phyloP scores from a whole-genome alignment of 768 basidiomycete species.

The Amanita muscaria region DNA sequence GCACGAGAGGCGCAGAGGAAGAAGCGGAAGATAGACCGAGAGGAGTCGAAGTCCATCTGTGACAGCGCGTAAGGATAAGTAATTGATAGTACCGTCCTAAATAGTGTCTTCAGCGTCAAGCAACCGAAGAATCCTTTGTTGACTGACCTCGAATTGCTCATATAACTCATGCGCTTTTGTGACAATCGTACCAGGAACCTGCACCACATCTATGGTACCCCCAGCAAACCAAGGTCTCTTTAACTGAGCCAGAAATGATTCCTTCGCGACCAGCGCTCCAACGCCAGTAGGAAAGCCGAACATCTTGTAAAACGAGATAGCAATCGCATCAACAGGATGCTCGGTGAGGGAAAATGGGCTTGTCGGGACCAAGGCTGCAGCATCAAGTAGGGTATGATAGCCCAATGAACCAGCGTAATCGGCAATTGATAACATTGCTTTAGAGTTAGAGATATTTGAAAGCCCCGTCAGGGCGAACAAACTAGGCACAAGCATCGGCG shows the following conservation, averaged over 20 bases:
- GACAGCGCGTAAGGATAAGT: constrained; percentile 66
- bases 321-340: constrained; percentile 72
- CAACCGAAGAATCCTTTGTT: constrained; percentile 5
- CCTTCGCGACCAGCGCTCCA: constrained; percentile 69
- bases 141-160: constrained; percentile 70
- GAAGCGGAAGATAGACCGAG: constrained; percentile 69
- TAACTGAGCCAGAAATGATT: constrained; percentile 50
- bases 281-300: constrained; percentile 83
- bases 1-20: constrained; percentile 65
- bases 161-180: constrained; percentile 50
- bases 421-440: constrained; percentile 57
- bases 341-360: constrained; percentile 57
- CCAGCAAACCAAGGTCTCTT: constrained; percentile 81
- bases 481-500: constrained; percentile 34
- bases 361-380: constrained; percentile 72
- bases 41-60: constrained; percentile 73
- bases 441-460: constrained; percentile 76
- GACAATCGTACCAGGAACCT: constrained; percentile 66
- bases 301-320: constrained; percentile 84
- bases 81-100: constrained; percentile 84
- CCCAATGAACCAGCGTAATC: constrained; percentile 58
- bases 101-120: neutral
- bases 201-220: constrained; percentile 75
- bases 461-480: constrained; percentile 73
- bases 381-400: constrained; percentile 72